Conservation (phyloP, 2,329 filamentous ascomycete genomes). For the Shiraia sp. region DNA sequence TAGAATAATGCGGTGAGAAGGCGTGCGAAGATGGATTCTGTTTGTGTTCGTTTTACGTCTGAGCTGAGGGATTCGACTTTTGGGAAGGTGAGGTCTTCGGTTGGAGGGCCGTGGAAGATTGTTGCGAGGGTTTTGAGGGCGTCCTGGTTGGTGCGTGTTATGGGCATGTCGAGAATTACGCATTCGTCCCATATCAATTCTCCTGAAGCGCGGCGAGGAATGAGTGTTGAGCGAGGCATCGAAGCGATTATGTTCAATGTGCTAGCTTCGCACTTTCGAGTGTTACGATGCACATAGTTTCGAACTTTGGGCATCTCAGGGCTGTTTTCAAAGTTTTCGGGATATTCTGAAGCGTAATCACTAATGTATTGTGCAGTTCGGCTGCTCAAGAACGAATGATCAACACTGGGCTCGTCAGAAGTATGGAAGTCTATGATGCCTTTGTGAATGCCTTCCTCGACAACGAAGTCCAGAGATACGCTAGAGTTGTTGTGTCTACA, state of each 20-base stretch:
- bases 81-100: slow-evolving; percentile 44
- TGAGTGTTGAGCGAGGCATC: slow-evolving; percentile 57
- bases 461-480: slow-evolving; percentile 57
- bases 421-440: slow-evolving; percentile 56
- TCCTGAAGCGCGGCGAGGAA: slow-evolving; percentile 48
- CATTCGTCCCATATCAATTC: slow-evolving; percentile 38
- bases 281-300: slow-evolving; percentile 52
- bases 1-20: slow-evolving; percentile 60
- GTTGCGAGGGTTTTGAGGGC: slow-evolving; percentile 59
- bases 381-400: slow-evolving; percentile 58
- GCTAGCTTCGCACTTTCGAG: slow-evolving; percentile 58
- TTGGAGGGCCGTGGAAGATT: slow-evolving; percentile 58
- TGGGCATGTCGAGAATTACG: slow-evolving; percentile 55
- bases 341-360: slow-evolving; percentile 59
- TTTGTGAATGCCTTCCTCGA: slow-evolving; percentile 55
- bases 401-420: slow-evolving; percentile 54
- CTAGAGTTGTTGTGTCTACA: slow-evolving; percentile 42
- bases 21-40: slow-evolving; percentile 58
- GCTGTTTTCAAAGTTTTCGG: slow-evolving; percentile 58
- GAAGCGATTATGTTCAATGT: slow-evolving; percentile 62
- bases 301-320: slow-evolving; percentile 51
- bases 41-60: slow-evolving; percentile 40
- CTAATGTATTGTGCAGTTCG: slow-evolving; percentile 62
- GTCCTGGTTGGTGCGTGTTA: slow-evolving; percentile 57
- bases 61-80: slow-evolving; percentile 27